Evolutionary conservation across 2,329 filamentous ascomycete species (phyloP).

Genomic region (Aspergillus fischeri): DNA sequence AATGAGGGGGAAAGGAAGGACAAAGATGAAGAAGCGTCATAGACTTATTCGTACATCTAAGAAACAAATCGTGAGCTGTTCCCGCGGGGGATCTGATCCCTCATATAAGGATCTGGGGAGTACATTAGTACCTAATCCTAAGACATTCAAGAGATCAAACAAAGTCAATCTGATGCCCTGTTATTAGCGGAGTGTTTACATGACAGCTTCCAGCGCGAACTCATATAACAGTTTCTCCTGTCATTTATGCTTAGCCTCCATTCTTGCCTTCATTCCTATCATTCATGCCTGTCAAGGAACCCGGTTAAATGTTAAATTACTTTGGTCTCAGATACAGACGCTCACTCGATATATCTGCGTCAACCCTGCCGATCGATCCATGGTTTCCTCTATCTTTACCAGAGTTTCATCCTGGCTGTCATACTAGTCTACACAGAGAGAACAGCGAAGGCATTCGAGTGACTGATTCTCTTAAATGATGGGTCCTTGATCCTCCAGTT

Average conservation of each 20-base stretch:
- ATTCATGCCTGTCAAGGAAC: not conserved
- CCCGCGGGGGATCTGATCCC: not conserved
- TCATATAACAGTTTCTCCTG: not conserved
- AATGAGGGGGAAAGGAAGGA: not conserved
- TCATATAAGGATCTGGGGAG: not conserved
- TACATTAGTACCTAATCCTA: not conserved
- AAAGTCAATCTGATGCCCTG: too few species aligned
- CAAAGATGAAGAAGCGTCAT: too few species aligned
- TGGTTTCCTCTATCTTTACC: not conserved
- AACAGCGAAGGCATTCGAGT: too few species aligned
- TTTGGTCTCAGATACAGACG: not conserved
- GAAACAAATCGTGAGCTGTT: not conserved
- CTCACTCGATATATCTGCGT: not conserved
- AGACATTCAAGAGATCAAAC: too few species aligned
- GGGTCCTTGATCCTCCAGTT: too few species aligned
- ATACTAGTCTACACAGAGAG: not conserved
- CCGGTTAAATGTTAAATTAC: not conserved
- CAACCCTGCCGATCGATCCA: not conserved
- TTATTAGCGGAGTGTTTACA: not conserved
- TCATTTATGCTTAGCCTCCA: not conserved
- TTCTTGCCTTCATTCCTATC: not conserved
- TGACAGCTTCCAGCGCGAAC: not conserved
- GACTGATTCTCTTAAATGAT: too few species aligned
- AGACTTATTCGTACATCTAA: too few species aligned
- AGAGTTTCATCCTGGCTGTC: not conserved